These are phyloP conservation scores for Phytophthora constricta DNA, from an alignment of 352 stramenopile species.

Conservation along the genomic window DNA sequence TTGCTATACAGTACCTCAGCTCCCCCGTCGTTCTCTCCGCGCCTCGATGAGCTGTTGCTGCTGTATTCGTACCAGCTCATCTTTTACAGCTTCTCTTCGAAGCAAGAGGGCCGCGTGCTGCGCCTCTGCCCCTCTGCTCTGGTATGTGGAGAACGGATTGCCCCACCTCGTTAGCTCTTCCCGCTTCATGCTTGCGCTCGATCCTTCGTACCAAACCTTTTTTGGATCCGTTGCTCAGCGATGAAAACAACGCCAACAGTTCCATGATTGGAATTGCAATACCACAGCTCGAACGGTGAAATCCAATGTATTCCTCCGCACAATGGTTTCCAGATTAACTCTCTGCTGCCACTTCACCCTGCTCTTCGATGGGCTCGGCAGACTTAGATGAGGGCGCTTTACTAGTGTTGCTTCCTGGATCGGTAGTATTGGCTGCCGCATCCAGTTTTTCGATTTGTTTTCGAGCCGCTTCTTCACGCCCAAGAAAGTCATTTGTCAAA, in stretches of 20 bases:
- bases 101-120: slow-evolving; percentile 14
- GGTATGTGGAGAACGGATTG: slow-evolving; percentile 6
- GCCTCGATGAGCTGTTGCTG: slow-evolving; percentile 26
- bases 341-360: slow-evolving; percentile 22
- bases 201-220: slow-evolving; percentile 17
- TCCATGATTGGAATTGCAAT: too few relatives aligned
- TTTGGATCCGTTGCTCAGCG: slow-evolving; percentile 14
- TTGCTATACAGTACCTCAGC: too few relatives aligned
- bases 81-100: slow-evolving; percentile 26
- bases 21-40: slow-evolving; percentile 23
- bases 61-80: slow-evolving; percentile 35
- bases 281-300: slow-evolving; percentile 10
- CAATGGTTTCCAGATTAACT: slow-evolving; percentile 25
- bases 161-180: slow-evolving; percentile 6
- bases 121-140: slow-evolving; percentile 7
- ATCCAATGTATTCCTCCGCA: slow-evolving; percentile 19
- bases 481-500: slow-evolving; percentile 29
- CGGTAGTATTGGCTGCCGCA: slow-evolving; percentile 16
- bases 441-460: slow-evolving; percentile 34
- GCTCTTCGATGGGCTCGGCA: slow-evolving; percentile 15
- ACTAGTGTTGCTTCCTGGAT: slow-evolving; percentile 16
- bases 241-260: not conserved
- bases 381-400: not conserved
- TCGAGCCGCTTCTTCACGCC: slow-evolving; percentile 34
- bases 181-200: slow-evolving; percentile 16